phyloP scores from a whole-genome alignment of 495 filamentous ascomycete genomes.

The Terfezia boudieri region DNA sequence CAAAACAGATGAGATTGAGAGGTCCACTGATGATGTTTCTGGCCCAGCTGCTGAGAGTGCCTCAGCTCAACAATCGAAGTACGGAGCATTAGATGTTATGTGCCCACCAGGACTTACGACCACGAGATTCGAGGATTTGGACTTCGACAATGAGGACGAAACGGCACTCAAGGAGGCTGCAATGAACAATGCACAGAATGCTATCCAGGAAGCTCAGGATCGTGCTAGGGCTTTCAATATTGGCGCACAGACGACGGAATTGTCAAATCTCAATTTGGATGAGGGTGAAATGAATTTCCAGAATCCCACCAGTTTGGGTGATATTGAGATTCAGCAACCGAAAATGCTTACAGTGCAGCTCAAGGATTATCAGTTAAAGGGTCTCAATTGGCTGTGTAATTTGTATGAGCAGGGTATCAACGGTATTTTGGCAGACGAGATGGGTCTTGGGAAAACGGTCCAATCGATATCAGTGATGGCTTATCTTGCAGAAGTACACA shows the following conservation, averaged over 20 bases:
- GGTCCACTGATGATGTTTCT: conserved; percentile 59
- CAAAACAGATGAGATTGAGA: conserved; percentile 81
- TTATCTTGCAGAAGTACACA: conserved; percentile 87
- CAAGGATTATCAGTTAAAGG: conserved; percentile 97
- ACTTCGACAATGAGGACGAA: conserved; percentile 92
- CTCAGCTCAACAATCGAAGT: conserved; percentile 2
- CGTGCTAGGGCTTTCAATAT: conserved; percentile 83
- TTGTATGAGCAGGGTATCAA: conserved; percentile 99
- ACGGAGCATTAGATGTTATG: conserved; percentile 25
- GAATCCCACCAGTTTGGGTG: conserved; percentile 83
- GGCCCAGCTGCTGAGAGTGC: conserved; percentile 29
- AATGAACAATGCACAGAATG: conserved; percentile 87
- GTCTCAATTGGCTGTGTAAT: conserved; percentile 96
- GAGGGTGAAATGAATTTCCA: conserved; percentile 98
- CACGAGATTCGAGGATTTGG: conserved; percentile 79
- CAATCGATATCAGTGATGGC: conserved; percentile 99
- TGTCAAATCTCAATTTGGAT: conserved; percentile 33
- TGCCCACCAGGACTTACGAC: conserved; percentile 43
- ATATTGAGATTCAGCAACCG: conserved; percentile 82
- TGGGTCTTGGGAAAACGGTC: conserved; percentile 97
- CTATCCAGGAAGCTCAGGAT: conserved; percentile 83
- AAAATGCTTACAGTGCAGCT: conserved; percentile 81
- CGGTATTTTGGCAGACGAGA: conserved; percentile 94
- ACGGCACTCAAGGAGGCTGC: conserved; percentile 57
- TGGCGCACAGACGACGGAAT: conserved; percentile 24